Base-by-base conservation (phyloP, 192 early-diverging fungal genomes). In the Coemansia sp. region DNA sequence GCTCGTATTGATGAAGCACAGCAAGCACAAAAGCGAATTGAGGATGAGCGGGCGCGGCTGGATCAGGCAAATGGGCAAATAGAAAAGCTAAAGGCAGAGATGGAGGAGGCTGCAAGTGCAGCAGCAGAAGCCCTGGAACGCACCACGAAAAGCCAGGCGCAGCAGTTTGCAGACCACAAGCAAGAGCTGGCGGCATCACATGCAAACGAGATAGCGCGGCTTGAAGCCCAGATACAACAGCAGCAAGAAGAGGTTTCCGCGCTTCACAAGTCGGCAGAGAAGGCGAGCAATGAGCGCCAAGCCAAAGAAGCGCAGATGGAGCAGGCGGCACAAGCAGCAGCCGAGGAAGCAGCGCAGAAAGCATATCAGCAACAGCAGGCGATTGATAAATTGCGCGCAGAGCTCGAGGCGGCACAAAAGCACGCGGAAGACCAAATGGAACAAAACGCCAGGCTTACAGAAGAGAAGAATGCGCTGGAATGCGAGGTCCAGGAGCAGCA, bases 111-210 rank as follows among this genome's bases (percentile, higher is more conserved):
- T 6, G 41, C 41, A 26, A 20, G 14, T 8, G 44, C 36, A 14
- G 21, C 54, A 1, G 42, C 18, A 16, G 9, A 19, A 15, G 62
- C 43, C 1, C 31, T 56, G 48, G 12, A 52, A 14, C 28, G 40
- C 3, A 49, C 54, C 23, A n/a, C 6, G 3, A 41, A 45, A 2
- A 35, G 28, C 4, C 41, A 49, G 13, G 26, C 16, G 42, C 46
- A 16, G 55, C 40, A 57, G 41, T 31, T 57, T n/a, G 53, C 43
- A 6, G 26, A 52, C 23, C 54, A 48, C 35, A 55, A 57, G 12
- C 13, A 26, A 18, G 47, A 45, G 30, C 45, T 64, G 12, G 26
- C 8, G 0, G 31, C 9, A 14, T 40, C 49, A 19, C 49, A 47
- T 1, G 18, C 26, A 16, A 15, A 14, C 0, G 52, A 57, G 20